Conservation (phyloP, 352 stramenopile genomes). For the Phytophthora idaei region DNA sequence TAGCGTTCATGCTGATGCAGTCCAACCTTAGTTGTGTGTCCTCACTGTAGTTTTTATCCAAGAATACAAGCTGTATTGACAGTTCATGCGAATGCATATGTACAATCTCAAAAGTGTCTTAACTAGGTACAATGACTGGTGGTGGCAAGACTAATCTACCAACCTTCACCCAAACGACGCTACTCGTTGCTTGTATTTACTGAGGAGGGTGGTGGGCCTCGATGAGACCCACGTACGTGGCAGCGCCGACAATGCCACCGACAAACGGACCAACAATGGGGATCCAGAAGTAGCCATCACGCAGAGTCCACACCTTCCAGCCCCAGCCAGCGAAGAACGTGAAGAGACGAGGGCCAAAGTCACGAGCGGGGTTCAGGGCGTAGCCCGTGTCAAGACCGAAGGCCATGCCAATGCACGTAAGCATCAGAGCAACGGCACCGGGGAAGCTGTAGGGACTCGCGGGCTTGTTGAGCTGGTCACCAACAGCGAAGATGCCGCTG, state of each 20-base stretch:
- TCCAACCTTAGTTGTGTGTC: neutral
- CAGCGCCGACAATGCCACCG: slow-evolving; percentile 60
- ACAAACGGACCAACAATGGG: slow-evolving; percentile 74
- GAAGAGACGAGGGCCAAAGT: slow-evolving; percentile 56
- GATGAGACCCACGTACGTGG: slow-evolving; percentile 72
- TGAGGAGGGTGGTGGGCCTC: slow-evolving; percentile 62
- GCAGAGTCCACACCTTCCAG: slow-evolving; percentile 48
- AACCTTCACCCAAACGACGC: neutral
- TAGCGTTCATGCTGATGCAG: neutral
- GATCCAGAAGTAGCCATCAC: slow-evolving; percentile 81
- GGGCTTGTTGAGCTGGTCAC: slow-evolving; percentile 53
- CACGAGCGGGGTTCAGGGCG: slow-evolving; percentile 49
- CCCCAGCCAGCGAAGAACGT: slow-evolving; percentile 55
- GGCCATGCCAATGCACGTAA: slow-evolving; percentile 43
- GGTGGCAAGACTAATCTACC: neutral
- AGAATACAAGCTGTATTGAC: slow-evolving; percentile 9
- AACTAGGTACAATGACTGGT: too few relatives aligned
- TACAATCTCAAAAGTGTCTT: too few relatives aligned
- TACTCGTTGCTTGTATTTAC: slow-evolving; percentile 16
- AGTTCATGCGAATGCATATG: neutral
- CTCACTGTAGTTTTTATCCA: neutral
- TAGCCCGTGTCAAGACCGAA: slow-evolving; percentile 50
- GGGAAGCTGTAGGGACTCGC: slow-evolving; percentile 47
- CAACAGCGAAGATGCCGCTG: slow-evolving; percentile 49
- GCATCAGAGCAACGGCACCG: slow-evolving; percentile 38